These are phyloP conservation scores for Aspergillus bridgeri DNA, from an alignment of 495 filamentous ascomycete species.

Conservation along the genomic window DNA sequence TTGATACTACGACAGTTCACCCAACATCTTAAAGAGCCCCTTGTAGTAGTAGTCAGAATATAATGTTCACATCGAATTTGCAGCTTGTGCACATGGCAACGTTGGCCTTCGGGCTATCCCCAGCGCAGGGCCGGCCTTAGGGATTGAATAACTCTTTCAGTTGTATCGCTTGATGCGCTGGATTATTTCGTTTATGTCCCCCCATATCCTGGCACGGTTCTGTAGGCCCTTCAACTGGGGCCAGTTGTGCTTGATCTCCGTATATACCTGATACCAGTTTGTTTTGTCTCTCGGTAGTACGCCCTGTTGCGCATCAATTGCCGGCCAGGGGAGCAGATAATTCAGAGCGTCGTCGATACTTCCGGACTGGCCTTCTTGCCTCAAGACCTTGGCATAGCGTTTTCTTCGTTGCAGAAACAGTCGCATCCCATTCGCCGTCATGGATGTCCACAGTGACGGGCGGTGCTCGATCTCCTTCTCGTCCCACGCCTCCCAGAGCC, in stretches of 20 bases:
- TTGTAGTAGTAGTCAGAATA: no score
- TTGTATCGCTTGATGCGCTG: neutral
- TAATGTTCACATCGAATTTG: no score
- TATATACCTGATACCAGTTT: slow-evolving; percentile 25
- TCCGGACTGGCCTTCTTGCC: neutral
- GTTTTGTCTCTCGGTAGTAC: slow-evolving; percentile 14
- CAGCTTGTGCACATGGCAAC: no score
- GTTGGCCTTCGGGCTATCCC: no score
- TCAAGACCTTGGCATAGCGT: neutral
- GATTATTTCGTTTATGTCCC: slow-evolving; percentile 20
- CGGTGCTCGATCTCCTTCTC: slow-evolving; percentile 5
- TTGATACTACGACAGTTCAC: no score
- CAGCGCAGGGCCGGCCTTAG: no score
- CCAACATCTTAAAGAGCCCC: no score
- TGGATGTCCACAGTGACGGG: slow-evolving; percentile 15
- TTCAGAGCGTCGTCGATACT: neutral
- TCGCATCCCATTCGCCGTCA: slow-evolving; percentile 12
- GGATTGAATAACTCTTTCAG: neutral
- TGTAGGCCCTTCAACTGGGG: slow-evolving; percentile 23
- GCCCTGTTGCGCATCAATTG: slow-evolving; percentile 1
- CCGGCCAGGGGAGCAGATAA: neutral
- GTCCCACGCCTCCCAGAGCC: slow-evolving; percentile 30
- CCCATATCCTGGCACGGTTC: slow-evolving; percentile 30
- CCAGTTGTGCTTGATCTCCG: slow-evolving; percentile 16
- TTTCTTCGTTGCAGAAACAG: slow-evolving; percentile 3